phyloP scores from a whole-genome alignment of 805 yeast genomes.

The Candida wancherniae region DNA sequence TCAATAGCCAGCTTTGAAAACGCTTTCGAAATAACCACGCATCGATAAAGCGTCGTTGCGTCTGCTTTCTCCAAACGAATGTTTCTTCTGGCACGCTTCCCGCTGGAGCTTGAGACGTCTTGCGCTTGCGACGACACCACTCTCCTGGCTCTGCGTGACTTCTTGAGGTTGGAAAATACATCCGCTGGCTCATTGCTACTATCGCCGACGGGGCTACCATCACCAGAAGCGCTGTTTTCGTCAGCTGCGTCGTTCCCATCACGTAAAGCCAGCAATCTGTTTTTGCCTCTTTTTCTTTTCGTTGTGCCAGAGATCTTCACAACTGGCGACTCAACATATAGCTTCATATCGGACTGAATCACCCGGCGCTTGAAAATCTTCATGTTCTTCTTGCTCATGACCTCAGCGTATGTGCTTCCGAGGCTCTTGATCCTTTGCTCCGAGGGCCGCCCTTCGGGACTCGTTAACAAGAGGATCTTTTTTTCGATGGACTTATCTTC shows the following conservation, averaged over 20 bases:
- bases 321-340: slow-evolving; percentile 10
- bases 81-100: slow-evolving; percentile 15
- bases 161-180: slow-evolving; percentile 9
- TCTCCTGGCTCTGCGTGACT: slow-evolving; percentile 15
- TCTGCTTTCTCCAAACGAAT: slow-evolving; percentile 40
- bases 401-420: slow-evolving; percentile 15
- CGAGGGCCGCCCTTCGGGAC: slow-evolving; percentile 25
- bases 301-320: slow-evolving; percentile 4
- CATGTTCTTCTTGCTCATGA: slow-evolving; percentile 7
- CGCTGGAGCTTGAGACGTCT: slow-evolving; percentile 1
- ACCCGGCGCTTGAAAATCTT: slow-evolving; percentile 8
- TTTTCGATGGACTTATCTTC: slow-evolving; percentile 27
- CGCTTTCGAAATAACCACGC: slow-evolving; percentile 65
- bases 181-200: slow-evolving; percentile 3
- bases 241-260: slow-evolving; percentile 1
- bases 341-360: slow-evolving; percentile 13
- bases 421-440: slow-evolving; percentile 24
- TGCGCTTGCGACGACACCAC: slow-evolving; percentile 7
- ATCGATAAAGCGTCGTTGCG: slow-evolving; percentile 52
- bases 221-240: too few species aligned
- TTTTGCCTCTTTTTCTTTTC: slow-evolving; percentile 6
- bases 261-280: slow-evolving; percentile 13
- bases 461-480: slow-evolving; percentile 28
- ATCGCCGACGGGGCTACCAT: slow-evolving; percentile 2
- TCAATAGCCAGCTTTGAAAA: slow-evolving; percentile 52